A percentile compares a stretch with the other conserved stretches of the same genome.
phyloP scores from a whole-genome alignment of 805 yeast species.

The Phaffomyces antillensis region DNA sequence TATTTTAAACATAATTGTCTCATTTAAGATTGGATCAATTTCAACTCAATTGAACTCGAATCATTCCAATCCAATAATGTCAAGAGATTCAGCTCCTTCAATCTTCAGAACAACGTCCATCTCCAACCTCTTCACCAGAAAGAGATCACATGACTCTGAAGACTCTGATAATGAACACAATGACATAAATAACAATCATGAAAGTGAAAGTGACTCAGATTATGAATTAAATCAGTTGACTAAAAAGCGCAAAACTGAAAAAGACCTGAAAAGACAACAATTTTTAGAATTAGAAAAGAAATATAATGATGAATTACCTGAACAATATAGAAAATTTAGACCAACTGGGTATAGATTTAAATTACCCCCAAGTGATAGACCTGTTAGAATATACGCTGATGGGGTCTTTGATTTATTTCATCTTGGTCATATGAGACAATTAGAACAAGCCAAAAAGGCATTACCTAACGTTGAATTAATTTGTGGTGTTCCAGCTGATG shows the following conservation, averaged over 20 bases:
- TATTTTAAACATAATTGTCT: no score
- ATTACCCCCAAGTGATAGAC: conserved; percentile 77
- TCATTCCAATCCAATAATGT: not conserved
- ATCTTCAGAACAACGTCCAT: conserved; percentile 7
- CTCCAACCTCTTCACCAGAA: conserved; percentile 5
- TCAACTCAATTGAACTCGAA: no score
- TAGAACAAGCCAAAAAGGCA: conserved; percentile 93
- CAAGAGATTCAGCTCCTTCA: not conserved
- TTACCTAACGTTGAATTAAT: conserved; percentile 79
- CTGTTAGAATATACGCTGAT: conserved; percentile 93
- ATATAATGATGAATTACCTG: conserved; percentile 60
- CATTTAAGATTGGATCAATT: no score
- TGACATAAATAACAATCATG: not conserved
- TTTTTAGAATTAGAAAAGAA: conserved; percentile 44
- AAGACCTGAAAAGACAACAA: conserved; percentile 19
- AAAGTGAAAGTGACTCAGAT: not conserved
- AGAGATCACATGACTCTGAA: conserved; percentile 2
- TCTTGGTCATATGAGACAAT: conserved; percentile 94
- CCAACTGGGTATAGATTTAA: conserved; percentile 76
- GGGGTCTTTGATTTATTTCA: conserved; percentile 97
- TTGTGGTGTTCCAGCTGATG: conserved; percentile 88
- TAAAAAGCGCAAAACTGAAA: conserved; percentile 21
- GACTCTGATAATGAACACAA: not conserved
- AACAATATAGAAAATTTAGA: conserved; percentile 64
- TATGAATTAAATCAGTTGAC: conserved; percentile 4